These are phyloP conservation scores for Tothia fuscella DNA, from an alignment of 2,329 filamentous ascomycete genomes.

Conservation along the genomic window DNA sequence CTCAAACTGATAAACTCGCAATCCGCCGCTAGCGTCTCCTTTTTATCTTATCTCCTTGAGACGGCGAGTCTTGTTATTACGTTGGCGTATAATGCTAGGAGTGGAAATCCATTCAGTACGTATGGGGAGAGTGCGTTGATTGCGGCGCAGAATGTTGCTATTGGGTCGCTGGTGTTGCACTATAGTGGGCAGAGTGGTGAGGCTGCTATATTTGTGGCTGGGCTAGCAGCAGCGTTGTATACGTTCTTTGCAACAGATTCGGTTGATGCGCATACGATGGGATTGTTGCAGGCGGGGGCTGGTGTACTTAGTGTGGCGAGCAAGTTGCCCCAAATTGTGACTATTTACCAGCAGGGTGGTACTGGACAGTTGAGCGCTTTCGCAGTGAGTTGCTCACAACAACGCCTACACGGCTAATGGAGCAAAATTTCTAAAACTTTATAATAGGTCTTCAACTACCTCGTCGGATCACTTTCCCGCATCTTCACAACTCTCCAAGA, in stretches of 20 bases:
- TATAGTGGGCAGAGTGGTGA: conserved; percentile 58
- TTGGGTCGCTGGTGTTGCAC: conserved; percentile 74
- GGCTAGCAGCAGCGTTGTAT: conserved; percentile 55
- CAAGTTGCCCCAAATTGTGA: conserved; percentile 86
- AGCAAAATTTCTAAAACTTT: too few species aligned
- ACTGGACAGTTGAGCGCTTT: conserved; percentile 96
- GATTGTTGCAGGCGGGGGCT: conserved; percentile 70
- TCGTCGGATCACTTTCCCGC: conserved; percentile 78
- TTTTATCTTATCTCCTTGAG: conserved; percentile 87
- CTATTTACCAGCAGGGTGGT: conserved; percentile 72
- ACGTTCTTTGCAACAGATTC: conserved; percentile 57
- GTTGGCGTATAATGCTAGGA: conserved; percentile 83
- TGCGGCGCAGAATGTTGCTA: conserved; percentile 80
- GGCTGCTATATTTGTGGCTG: conserved; percentile 69
- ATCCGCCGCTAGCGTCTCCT: conserved; percentile 73
- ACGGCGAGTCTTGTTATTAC: conserved; percentile 78
- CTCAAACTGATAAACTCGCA: conserved; percentile 75
- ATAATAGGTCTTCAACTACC: conserved; percentile 88
- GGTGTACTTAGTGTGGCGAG: conserved; percentile 73
- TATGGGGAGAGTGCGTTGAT: conserved; percentile 93
- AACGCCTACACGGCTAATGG: too few species aligned
- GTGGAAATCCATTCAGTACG: conserved; percentile 89
- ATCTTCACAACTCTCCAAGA: conserved; percentile 98
- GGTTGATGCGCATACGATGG: conserved; percentile 54
- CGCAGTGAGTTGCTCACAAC: conserved; percentile 52